Base-by-base conservation (phyloP, 495 filamentous ascomycete species). In the Aspergillus taichungensis region DNA sequence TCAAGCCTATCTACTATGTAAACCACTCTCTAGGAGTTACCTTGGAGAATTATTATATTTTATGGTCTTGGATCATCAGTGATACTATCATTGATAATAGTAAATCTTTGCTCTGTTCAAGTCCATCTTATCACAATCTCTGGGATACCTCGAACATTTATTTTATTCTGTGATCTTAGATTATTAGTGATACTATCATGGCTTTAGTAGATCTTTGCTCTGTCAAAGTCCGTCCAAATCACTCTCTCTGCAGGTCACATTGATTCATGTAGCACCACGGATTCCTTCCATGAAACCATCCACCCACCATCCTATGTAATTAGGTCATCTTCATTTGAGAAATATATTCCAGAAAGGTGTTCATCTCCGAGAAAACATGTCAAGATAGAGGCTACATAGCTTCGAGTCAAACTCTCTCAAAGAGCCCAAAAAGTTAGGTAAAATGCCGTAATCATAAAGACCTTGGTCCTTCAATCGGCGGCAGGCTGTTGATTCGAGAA, bases 201-300 rank as follows among this genome's bases (percentile, higher is more conserved):
- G 9, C 13, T 2, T 29, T 47, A 33, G 34, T 46, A 51, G 14
- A 43, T 43, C 30, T 51, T 27, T 9, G 37, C 49, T 42, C 49
- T 37, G 34, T 51, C 44, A 47, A 51, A 51, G 28, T 51, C 49
- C 34, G 47, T 35, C 49, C 49, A 51, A 12, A 51, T 27, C 5
- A 47, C 49, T 42, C 49, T 51, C 30, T n/a, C n/a, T n/a, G n/a
- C n/a, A n/a, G n/a, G n/a, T n/a, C n/a, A n/a, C n/a, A n/a, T n/a
- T n/a, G n/a, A n/a, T n/a, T n/a, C n/a, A n/a, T 54, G 49, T 18
- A 14, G 30, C 0, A 52, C 52, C 11, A 38, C 36, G 36, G 34
- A 54, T 37, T 10, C 47, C 49, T 2, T 9, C 10, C 6, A 39
- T 34, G 11, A 50, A 12, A 24, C 41, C 50, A 12, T 49, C 30